phyloP scores from a whole-genome alignment of 2,329 filamentous ascomycete genomes.

The Fusarium globosum region DNA sequence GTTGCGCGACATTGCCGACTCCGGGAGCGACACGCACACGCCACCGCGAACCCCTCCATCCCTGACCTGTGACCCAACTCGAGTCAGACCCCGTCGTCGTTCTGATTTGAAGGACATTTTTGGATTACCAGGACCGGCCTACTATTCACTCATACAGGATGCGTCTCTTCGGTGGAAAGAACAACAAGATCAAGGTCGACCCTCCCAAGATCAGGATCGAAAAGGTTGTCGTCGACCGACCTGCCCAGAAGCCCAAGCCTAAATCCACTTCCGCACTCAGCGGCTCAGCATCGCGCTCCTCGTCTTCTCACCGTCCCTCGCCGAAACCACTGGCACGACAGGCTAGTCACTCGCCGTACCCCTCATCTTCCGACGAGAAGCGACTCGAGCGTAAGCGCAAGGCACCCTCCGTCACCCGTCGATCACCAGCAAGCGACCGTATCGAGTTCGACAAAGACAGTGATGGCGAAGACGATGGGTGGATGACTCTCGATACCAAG shows the following conservation, averaged over 20 bases:
- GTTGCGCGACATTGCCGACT: slow-evolving; percentile 44
- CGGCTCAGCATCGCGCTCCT: slow-evolving; percentile 49
- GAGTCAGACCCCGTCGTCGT: slow-evolving; percentile 20
- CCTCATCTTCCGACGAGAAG: slow-evolving; percentile 54
- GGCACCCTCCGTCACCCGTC: slow-evolving; percentile 49
- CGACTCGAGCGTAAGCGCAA: slow-evolving; percentile 62
- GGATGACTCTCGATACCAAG: slow-evolving; percentile 61
- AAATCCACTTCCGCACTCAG: slow-evolving; percentile 49
- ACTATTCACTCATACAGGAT: slow-evolving; percentile 41
- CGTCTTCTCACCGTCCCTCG: slow-evolving; percentile 53
- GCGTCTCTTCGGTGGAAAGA: slow-evolving; percentile 57
- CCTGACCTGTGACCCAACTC: slow-evolving; percentile 37
- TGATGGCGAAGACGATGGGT: slow-evolving; percentile 64
- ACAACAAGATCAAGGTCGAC: slow-evolving; percentile 63
- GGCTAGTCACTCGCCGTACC: slow-evolving; percentile 57
- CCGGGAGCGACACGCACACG: slow-evolving; percentile 43
- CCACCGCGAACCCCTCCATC: slow-evolving; percentile 48
- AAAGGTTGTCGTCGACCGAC: slow-evolving; percentile 59
- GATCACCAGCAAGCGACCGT: slow-evolving; percentile 61
- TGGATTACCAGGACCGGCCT: slow-evolving; percentile 14
- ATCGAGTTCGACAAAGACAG: slow-evolving; percentile 63
- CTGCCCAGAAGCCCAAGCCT: slow-evolving; percentile 51
- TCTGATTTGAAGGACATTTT: not conserved
- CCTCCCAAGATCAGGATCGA: slow-evolving; percentile 64
- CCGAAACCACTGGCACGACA: slow-evolving; percentile 54